A percentile compares a stretch with the other conserved stretches of the same genome.
phyloP scores from a whole-genome alignment of 352 stramenopile genomes.

The Vaucheria bursata region DNA sequence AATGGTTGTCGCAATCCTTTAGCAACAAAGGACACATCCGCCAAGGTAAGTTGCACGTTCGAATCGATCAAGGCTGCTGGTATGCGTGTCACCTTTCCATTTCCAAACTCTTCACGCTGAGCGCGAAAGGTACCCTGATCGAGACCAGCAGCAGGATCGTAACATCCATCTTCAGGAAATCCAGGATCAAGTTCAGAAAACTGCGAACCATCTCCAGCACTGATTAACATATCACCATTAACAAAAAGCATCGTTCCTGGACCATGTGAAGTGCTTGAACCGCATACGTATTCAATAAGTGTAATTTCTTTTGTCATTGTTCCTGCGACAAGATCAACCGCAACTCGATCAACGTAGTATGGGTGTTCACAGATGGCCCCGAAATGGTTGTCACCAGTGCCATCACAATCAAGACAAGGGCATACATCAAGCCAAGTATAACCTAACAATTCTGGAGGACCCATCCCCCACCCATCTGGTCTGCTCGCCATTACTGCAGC shows the following conservation, averaged over 20 bases:
- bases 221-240: neutral
- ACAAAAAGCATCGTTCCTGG: neutral
- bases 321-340: neutral
- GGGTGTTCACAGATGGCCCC: neutral
- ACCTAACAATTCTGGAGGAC: neutral
- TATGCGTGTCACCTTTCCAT: neutral
- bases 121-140: neutral
- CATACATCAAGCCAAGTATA: neutral
- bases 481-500: neutral
- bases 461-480: neutral
- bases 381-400: neutral
- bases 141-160: neutral
- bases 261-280: neutral
- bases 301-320: slow-evolving; percentile 6
- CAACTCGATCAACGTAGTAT: neutral
- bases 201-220: neutral
- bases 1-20: neutral
- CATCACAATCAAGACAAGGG: neutral
- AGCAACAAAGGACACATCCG: neutral
- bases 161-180: neutral
- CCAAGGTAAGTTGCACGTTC: neutral
- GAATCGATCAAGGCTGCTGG: neutral
- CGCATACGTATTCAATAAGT: neutral
- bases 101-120: neutral
- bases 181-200: slow-evolving; percentile 4